A percentile compares a stretch with the other conserved stretches of the same genome.
phyloP scores from a whole-genome alignment of 2,329 filamentous ascomycete species.

The Stenocarpella maydis region DNA sequence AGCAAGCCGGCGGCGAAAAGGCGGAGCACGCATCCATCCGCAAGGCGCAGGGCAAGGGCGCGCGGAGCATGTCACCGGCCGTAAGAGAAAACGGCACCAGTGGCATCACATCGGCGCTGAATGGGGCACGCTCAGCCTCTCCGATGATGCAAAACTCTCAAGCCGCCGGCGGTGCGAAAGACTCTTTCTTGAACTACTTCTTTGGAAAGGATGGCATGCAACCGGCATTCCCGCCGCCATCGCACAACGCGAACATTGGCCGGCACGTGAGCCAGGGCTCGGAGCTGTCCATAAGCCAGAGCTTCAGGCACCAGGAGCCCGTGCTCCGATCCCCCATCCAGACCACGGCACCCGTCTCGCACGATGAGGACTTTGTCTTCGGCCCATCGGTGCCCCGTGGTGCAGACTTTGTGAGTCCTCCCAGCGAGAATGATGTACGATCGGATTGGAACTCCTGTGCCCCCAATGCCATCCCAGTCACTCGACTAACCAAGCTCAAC shows the following conservation, averaged over 20 bases:
- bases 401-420: constrained; percentile 64
- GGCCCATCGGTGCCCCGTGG: constrained; percentile 51
- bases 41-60: constrained; percentile 66
- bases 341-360: constrained; percentile 45
- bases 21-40: constrained; percentile 66
- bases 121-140: constrained; percentile 69
- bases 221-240: constrained; percentile 51
- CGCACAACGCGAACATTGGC: constrained; percentile 50
- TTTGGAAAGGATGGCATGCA: constrained; percentile 89
- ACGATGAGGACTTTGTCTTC: constrained; percentile 52
- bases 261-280: constrained; percentile 80
- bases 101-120: constrained; percentile 71
- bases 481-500: constrained; percentile 38
- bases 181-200: constrained; percentile 98
- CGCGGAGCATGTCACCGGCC: constrained; percentile 84
- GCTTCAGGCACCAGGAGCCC: constrained; percentile 75
- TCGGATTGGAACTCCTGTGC: neutral
- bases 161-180: constrained; percentile 70
- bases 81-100: constrained; percentile 72
- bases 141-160: constrained; percentile 69
- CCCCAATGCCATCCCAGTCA: neutral
- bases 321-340: constrained; percentile 59
- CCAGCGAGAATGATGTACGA: constrained; percentile 28
- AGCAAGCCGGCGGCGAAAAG: constrained; percentile 55
- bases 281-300: constrained; percentile 85